These are phyloP conservation scores for Coprinopsis marcescibilis DNA, from an alignment of 768 basidiomycete genomes.

Conservation along the genomic window DNA sequence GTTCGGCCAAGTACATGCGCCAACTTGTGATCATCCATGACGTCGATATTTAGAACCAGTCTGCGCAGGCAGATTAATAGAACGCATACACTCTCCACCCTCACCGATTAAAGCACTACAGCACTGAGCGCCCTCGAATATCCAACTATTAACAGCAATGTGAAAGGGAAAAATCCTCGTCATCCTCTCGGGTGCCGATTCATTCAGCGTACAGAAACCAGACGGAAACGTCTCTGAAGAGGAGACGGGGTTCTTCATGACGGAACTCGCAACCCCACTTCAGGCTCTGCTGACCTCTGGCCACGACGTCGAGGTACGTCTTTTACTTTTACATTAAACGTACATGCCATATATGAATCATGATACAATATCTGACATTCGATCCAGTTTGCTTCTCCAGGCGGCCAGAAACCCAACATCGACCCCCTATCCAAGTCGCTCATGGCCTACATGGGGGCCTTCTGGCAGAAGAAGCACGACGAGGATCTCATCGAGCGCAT, in stretches of 20 bases:
- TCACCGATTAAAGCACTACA: too few relatives aligned
- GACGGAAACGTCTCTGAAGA: not conserved
- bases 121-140: too few relatives aligned
- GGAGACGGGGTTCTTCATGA: slow-evolving; percentile 1
- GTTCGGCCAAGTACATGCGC: too few relatives aligned
- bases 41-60: too few relatives aligned
- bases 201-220: not conserved
- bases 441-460: not conserved
- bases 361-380: not conserved
- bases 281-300: not conserved
- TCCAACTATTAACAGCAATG: too few relatives aligned
- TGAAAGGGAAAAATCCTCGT: not conserved
- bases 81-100: too few relatives aligned
- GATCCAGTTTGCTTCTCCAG: not conserved
- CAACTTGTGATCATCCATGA: too few relatives aligned
- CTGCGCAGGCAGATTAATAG: too few relatives aligned
- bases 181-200: slow-evolving; percentile 1
- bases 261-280: not conserved
- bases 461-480: not conserved
- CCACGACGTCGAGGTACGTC: slow-evolving; percentile 1
- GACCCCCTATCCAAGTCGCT: not conserved
- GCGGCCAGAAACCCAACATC: not conserved
- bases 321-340: not conserved
- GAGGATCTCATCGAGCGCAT: not conserved
- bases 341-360: not conserved